Percentiles rank a stretch among this genome's conserved stretches.
Conservation (phyloP, 768 basidiomycete genomes). For the Sporobolomyces roseus region DNA sequence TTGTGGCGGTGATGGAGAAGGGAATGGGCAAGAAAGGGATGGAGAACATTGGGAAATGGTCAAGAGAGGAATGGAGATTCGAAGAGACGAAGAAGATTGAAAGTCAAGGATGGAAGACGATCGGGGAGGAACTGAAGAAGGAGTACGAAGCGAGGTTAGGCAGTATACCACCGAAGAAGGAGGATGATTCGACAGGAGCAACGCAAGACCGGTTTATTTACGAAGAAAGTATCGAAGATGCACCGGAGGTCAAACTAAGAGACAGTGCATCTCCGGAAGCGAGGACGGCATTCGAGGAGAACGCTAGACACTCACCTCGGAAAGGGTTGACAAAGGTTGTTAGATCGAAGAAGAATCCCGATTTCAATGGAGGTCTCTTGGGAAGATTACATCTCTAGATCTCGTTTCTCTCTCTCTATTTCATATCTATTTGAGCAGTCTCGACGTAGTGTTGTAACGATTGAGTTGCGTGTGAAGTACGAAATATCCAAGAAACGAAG, state of each 20-base stretch:
- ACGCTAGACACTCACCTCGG: neutral
- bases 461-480: no score
- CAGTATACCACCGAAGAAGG: neutral
- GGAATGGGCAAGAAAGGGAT: neutral
- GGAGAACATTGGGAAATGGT: neutral
- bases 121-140: neutral
- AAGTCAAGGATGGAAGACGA: neutral
- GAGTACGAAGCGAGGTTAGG: neutral
- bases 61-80: neutral
- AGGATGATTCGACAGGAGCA: neutral
- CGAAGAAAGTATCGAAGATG: neutral
- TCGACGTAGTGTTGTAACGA: no score
- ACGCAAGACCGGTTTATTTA: slow-evolving; percentile 1
- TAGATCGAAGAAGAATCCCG: neutral
- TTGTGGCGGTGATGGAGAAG: neutral
- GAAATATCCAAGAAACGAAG: no score
- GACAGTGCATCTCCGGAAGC: neutral
- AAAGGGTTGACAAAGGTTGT: neutral
- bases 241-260: neutral
- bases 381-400: slow-evolving; percentile 1
- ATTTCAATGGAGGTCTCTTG: neutral
- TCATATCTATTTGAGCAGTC: no score
- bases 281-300: neutral
- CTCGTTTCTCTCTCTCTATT: neutral
- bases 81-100: neutral